Percentiles rank a stretch among this genome's conserved stretches.
Evolutionary conservation across 129 eudicot species (phyloP).

Genomic region (Arctium minus): DNA sequence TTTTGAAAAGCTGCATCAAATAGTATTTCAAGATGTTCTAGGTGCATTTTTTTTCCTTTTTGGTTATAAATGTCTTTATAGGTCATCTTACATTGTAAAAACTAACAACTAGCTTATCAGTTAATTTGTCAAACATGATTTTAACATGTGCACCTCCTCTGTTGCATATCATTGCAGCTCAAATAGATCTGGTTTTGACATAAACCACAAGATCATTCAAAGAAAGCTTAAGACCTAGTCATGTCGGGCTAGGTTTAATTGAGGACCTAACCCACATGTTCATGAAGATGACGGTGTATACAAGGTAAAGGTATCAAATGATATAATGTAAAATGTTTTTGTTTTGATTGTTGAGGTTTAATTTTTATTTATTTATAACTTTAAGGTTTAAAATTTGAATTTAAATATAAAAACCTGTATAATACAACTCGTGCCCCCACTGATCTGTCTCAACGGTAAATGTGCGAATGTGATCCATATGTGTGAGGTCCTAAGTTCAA

Average conservation of each 20-base stretch:
- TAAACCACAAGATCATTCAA: background rate
- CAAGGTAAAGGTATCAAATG: background rate
- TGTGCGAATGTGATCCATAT: too few relatives aligned
- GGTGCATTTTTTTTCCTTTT: background rate
- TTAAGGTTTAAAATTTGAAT: too few relatives aligned
- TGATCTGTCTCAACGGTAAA: too few relatives aligned
- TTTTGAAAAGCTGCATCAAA: background rate
- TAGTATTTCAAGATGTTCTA: too few relatives aligned
- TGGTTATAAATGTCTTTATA: background rate
- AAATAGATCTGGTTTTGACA: background rate
- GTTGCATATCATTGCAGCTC: background rate
- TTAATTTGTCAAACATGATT: too few relatives aligned
- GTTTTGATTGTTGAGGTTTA: background rate
- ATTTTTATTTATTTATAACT: too few relatives aligned
- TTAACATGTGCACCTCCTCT: background rate
- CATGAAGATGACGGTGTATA: background rate
- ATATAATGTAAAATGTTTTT: too few relatives aligned
- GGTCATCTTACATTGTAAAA: too few relatives aligned
- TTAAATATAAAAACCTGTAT: too few relatives aligned
- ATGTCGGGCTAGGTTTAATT: background rate
- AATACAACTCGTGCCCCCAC: background rate
- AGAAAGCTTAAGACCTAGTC: background rate
- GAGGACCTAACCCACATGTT: background rate
- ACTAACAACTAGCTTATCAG: too few relatives aligned
- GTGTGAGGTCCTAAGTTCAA: too few relatives aligned